Evolutionary conservation across 2,329 filamentous ascomycete species (phyloP).

Genomic region (Daldinia eschscholtzii): DNA sequence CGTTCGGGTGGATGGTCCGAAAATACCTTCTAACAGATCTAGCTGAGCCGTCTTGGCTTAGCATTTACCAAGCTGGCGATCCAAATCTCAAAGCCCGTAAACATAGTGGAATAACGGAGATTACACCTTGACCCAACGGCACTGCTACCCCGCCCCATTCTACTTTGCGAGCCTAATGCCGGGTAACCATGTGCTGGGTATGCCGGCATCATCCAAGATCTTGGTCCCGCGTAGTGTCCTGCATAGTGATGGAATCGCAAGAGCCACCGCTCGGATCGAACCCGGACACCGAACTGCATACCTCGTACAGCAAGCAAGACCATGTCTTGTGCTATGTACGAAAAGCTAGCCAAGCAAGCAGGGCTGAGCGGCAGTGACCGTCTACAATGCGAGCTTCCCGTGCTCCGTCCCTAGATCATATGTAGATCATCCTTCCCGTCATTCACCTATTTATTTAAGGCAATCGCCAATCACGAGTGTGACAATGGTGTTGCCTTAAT

Average conservation of each 20-base stretch:
- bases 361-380: slow-evolving; percentile 23
- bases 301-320: slow-evolving; percentile 13
- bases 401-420: slow-evolving; percentile 30
- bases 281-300: slow-evolving; percentile 29
- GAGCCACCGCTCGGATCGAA: slow-evolving; percentile 24
- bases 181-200: slow-evolving; percentile 18
- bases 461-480: slow-evolving; percentile 37
- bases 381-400: slow-evolving; percentile 26
- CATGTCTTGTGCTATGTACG: slow-evolving; percentile 14
- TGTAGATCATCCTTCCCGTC: slow-evolving; percentile 28
- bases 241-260: slow-evolving; percentile 13
- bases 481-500: slow-evolving; percentile 26
- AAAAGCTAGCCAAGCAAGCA: slow-evolving; percentile 10
- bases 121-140: slow-evolving; percentile 26
- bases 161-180: slow-evolving; percentile 22
- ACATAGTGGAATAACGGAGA: slow-evolving; percentile 22
- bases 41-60: slow-evolving; percentile 8
- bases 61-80: slow-evolving; percentile 31
- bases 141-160: slow-evolving; percentile 23
- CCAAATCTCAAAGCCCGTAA: slow-evolving; percentile 30
- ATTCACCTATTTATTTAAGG: slow-evolving; percentile 31
- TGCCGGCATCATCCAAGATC: slow-evolving; percentile 25
- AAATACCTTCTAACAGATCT: slow-evolving; percentile 7
- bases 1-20: slow-evolving; percentile 14
- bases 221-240: slow-evolving; percentile 6